Conservation (phyloP, 371 early-diverging fungal genomes). For the Zancudomyces culisetae region DNA sequence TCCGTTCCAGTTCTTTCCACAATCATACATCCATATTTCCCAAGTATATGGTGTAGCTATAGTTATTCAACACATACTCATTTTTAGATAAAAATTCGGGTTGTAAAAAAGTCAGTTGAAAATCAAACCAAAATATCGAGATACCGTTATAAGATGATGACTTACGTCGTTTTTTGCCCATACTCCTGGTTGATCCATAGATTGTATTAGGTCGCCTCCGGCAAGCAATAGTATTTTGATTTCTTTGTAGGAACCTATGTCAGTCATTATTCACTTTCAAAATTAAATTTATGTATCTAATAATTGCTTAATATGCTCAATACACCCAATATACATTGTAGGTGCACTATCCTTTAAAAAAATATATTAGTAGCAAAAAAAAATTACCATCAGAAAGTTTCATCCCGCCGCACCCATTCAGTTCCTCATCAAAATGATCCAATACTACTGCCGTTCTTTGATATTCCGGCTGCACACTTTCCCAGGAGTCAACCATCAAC, state of each 20-base stretch:
- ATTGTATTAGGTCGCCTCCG: conserved; percentile 91
- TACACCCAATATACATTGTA: too few relatives aligned
- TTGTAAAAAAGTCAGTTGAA: too few relatives aligned
- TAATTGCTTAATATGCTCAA: too few relatives aligned
- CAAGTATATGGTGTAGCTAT: conserved; percentile 84
- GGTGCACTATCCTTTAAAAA: too few relatives aligned
- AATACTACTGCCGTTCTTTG: conserved; percentile 78
- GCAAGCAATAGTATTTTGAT: conserved; percentile 83
- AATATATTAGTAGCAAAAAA: too few relatives aligned
- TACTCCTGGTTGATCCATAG: conserved; percentile 77
- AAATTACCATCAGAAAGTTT: conserved; percentile 4
- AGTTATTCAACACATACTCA: not conserved
- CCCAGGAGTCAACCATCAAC: conserved; percentile 96
- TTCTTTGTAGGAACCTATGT: conserved; percentile 12
- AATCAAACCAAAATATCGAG: not conserved
- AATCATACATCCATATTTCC: conserved; percentile 82
- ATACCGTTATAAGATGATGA: too few relatives aligned
- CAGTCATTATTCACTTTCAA: too few relatives aligned
- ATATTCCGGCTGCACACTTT: conserved; percentile 55
- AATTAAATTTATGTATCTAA: too few relatives aligned
- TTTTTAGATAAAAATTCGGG: too few relatives aligned
- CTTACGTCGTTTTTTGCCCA: conserved; percentile 81
- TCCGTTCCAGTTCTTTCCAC: conserved; percentile 90
- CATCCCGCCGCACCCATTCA: conserved; percentile 47
- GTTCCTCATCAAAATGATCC: conserved; percentile 77